Evolutionary conservation across 805 yeast species (phyloP).

Genomic region (Starmerella sp.): DNA sequence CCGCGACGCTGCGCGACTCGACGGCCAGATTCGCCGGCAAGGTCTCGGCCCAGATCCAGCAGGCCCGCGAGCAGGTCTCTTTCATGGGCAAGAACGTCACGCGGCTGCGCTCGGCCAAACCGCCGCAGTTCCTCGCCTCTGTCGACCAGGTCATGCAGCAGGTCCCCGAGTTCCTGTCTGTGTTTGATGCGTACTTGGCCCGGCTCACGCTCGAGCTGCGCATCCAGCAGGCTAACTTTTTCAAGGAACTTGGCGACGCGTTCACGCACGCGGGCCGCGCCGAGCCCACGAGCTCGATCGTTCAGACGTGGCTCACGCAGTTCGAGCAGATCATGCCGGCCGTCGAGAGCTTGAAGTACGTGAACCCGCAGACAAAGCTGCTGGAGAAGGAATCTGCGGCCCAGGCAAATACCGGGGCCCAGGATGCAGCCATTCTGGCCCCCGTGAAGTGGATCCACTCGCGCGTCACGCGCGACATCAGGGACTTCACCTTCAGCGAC

Average conservation of each 20-base stretch:
- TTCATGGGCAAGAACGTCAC: slow-evolving; percentile 3
- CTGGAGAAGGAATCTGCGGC: background rate
- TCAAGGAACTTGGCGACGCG: slow-evolving; percentile 22
- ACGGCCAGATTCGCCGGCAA: slow-evolving; percentile 23
- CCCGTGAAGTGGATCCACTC: slow-evolving; percentile 14
- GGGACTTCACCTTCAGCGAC: slow-evolving; percentile 12
- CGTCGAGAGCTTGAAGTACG: slow-evolving; percentile 19
- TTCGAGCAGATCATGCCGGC: slow-evolving; percentile 21
- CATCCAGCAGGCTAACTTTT: slow-evolving; percentile 14
- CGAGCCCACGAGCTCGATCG: slow-evolving; percentile 10
- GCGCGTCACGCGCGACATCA: slow-evolving; percentile 8
- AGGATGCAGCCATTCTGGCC: slow-evolving; percentile 7
- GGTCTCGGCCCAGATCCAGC: slow-evolving; percentile 13
- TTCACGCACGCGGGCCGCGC: slow-evolving; percentile 23
- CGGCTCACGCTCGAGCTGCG: slow-evolving; percentile 17
- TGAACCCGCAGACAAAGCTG: slow-evolving; percentile 4
- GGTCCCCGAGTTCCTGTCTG: slow-evolving; percentile 15
- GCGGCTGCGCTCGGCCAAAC: slow-evolving; percentile 9
- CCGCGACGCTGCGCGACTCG: background rate
- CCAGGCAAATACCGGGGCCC: background rate
- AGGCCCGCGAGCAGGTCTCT: slow-evolving; percentile 12
- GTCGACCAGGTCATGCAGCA: background rate
- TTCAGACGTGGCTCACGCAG: slow-evolving; percentile 12
- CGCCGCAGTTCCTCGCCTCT: slow-evolving; percentile 5
- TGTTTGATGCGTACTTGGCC: slow-evolving; percentile 18